Percentiles rank a stretch among this genome's conserved stretches.
Evolutionary conservation across 2,329 filamentous ascomycete species (phyloP).

Genomic region (Verticillium tricorpus): DNA sequence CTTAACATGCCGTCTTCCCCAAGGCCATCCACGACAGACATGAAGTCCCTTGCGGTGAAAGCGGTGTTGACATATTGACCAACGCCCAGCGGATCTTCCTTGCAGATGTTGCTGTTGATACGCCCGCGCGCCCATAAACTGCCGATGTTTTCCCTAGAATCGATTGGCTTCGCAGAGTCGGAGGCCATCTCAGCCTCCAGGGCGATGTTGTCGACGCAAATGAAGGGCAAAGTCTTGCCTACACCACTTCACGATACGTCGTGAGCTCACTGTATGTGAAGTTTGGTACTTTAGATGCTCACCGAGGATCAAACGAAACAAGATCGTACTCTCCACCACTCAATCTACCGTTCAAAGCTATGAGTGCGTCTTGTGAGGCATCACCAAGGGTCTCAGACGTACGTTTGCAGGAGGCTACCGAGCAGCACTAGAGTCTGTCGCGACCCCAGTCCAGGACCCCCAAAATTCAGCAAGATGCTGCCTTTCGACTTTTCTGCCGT

Average conservation of each 20-base stretch:
- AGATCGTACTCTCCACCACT: constrained; percentile 22
- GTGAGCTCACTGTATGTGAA: background rate
- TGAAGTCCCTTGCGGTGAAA: constrained; percentile 39
- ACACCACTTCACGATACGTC: constrained; percentile 16
- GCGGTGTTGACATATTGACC: constrained; percentile 35
- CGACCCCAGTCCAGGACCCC: constrained; percentile 18
- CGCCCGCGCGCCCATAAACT: constrained; percentile 20
- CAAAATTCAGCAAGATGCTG: constrained; percentile 25
- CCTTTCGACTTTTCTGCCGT: constrained; percentile 16
- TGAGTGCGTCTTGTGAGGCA: background rate
- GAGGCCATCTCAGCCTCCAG: background rate
- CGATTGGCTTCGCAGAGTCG: background rate
- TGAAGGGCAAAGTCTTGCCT: constrained; percentile 19
- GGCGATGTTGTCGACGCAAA: constrained; percentile 11
- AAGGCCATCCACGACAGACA: constrained; percentile 32
- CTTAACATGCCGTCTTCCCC: constrained; percentile 32
- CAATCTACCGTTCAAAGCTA: constrained; percentile 4
- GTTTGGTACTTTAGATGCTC: background rate
- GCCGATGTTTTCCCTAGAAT: constrained; percentile 7
- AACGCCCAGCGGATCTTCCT: constrained; percentile 10
- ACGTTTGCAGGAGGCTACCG: background rate
- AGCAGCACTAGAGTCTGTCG: background rate
- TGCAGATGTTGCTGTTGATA: constrained; percentile 16
- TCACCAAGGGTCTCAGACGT: background rate
- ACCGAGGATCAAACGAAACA: constrained; percentile 21